Conservation (phyloP, 306 rosid genomes). For the Lupinus albus region DNA sequence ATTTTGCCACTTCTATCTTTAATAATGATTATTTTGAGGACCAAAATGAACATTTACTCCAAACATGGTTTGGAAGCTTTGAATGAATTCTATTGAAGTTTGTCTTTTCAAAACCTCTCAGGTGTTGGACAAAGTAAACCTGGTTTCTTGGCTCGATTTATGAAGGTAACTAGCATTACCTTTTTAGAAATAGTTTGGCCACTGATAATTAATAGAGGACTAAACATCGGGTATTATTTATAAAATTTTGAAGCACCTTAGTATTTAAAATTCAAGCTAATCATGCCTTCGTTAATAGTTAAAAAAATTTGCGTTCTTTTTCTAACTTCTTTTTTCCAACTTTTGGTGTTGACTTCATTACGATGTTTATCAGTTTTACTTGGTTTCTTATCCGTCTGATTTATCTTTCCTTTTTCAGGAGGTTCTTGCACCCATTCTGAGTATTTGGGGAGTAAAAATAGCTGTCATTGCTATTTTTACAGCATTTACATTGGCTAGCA, state of each 20-base stretch:
- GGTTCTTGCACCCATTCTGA: constrained; percentile 91
- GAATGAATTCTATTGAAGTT: constrained; percentile 37
- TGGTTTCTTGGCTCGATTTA: constrained; percentile 80
- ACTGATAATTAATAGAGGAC: constrained; percentile 22
- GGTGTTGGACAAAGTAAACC: constrained; percentile 66
- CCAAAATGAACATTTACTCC: constrained; percentile 23
- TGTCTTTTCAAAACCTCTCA: constrained; percentile 44
- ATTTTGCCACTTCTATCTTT: constrained; percentile 26
- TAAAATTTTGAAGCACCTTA: constrained; percentile 10
- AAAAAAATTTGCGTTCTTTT: constrained; percentile 14
- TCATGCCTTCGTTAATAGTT: constrained; percentile 22
- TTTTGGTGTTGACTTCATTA: constrained; percentile 33
- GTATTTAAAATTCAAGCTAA: constrained; percentile 5
- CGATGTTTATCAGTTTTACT: constrained; percentile 5
- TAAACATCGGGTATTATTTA: constrained; percentile 12
- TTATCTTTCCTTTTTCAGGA: constrained; percentile 63
- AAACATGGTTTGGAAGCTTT: constrained; percentile 28
- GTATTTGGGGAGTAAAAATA: constrained; percentile 86
- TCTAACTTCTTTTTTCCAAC: constrained; percentile 29
- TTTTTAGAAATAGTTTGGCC: not conserved
- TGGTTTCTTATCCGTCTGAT: constrained; percentile 15
- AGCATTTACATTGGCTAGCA: constrained; percentile 87
- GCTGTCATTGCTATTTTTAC: constrained; percentile 70
- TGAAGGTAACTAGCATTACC: constrained; percentile 68
- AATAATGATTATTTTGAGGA: not conserved